phyloP scores from a whole-genome alignment of 352 stramenopile genomes.

The Globisporangium parvum region DNA sequence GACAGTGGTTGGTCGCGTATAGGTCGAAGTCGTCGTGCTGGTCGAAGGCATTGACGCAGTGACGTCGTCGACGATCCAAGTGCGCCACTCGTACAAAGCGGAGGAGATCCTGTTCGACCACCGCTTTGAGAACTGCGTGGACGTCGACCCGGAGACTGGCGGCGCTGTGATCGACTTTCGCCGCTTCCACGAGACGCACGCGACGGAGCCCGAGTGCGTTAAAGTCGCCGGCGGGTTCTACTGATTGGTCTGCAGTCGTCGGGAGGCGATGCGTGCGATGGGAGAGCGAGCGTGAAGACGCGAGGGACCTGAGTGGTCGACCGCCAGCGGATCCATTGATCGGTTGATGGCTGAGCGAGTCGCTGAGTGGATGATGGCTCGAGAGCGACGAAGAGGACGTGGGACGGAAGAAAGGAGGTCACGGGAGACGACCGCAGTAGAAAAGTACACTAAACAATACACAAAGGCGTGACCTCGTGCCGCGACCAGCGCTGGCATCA shows the following conservation, averaged over 20 bases:
- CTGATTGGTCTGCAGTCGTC: too few relatives aligned
- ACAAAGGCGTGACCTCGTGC: not conserved
- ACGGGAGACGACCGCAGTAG: not conserved
- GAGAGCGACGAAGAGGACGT: not conserved
- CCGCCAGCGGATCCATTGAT: not conserved
- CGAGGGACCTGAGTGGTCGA: too few relatives aligned
- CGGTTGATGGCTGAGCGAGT: not conserved
- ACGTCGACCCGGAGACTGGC: conserved; percentile 62
- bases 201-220: conserved; percentile 46
- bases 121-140: conserved; percentile 91
- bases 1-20: too few relatives aligned
- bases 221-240: conserved; percentile 56
- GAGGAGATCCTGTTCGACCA: conserved; percentile 92
- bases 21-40: conserved; percentile 95
- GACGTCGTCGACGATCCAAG: conserved; percentile 93
- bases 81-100: conserved; percentile 93
- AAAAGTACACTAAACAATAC: not conserved
- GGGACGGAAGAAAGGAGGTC: too few relatives aligned
- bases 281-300: not conserved
- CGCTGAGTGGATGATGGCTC: not conserved
- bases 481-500: too few relatives aligned
- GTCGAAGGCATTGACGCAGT: conserved; percentile 94
- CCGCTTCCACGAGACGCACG: conserved; percentile 80
- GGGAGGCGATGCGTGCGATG: too few relatives aligned
- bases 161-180: conserved; percentile 86